Evolutionary conservation across 106 monocot genomes (phyloP).

Genomic region (Gastrodia elata): DNA sequence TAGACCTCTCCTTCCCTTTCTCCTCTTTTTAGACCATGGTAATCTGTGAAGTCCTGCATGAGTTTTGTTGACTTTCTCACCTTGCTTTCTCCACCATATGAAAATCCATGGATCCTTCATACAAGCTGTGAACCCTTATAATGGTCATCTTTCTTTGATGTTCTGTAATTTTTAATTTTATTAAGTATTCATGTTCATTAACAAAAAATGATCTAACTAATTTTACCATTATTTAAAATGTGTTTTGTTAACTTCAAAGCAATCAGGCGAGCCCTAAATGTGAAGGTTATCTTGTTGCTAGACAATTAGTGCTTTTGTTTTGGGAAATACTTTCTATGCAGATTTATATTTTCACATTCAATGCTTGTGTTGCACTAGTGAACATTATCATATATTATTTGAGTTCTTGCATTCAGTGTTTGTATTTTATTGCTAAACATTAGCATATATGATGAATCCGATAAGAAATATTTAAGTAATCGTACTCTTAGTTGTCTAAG

Average conservation of each 20-base stretch:
- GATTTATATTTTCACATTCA: not conserved
- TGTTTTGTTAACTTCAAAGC: conserved; percentile 1
- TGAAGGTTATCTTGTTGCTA: not conserved
- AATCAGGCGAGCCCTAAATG: not conserved
- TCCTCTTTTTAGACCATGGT: no score
- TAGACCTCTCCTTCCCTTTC: no score
- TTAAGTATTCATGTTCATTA: no score
- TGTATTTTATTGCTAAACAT: not conserved
- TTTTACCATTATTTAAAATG: not conserved
- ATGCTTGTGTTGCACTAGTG: not conserved
- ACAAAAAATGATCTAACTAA: not conserved
- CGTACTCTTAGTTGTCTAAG: not conserved
- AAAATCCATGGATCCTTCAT: no score
- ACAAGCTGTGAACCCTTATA: no score
- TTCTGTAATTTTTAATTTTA: no score
- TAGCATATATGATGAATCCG: not conserved
- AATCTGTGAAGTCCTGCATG: no score
- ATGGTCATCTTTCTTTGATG: no score
- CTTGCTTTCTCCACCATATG: no score
- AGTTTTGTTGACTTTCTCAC: no score
- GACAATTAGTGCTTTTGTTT: not conserved
- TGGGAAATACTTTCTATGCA: not conserved
- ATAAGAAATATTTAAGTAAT: not conserved
- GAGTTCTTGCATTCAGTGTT: not conserved
- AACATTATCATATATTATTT: not conserved